Base-by-base conservation (phyloP, 108 stramenopile species). In the Nannochloropsis salina region DNA sequence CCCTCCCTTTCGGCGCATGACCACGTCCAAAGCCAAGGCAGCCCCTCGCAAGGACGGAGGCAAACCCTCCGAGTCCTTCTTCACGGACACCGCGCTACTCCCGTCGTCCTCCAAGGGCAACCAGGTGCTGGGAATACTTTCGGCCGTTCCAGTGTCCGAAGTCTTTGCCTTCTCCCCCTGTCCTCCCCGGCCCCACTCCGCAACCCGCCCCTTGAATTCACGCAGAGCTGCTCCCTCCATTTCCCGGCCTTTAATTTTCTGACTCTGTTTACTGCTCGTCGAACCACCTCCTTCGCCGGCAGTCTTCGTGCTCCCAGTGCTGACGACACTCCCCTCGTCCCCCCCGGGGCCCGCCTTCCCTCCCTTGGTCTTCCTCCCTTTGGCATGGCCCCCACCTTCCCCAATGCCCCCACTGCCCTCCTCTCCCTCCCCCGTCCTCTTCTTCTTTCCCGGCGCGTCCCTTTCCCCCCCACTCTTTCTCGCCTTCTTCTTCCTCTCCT, bases 401-500 rank as follows among this genome's bases (percentile, higher is more conserved):
- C 47, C 47, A 10, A 51, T 1, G 12, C 47, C 47, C 47, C 47
- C 47, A 51, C 47, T 15, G 15, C 15, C 15, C 61, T 74, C 6
- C 61, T 74, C 20, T 74, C 4, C 4, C 61, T 74, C 61, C 61
- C 8, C 61, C 47, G 20, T n/a, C 4, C 61, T 74, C 61, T 74
- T 74, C 6, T 74, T 74, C 61, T n/a, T 74, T 74, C 61, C 61
- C 31, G 31, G 31, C 31, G 31, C 31, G 31, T 31, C 31, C 61
- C 61, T n/a, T n/a, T 74, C 61, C 61, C 61, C 61, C 61, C 61
- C 61, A n/a, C 61, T 74, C 2, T 74, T 74, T n/a, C 61, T 74
- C 61, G 20, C 61, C 61, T n/a, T 74, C 61, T 74, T 74, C 61
- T 74, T 74, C 31, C 31, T 31, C 31, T 31, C 31, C 61, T 74